phyloP scores from a whole-genome alignment of 2,329 filamentous ascomycete species.

The Talaromyces funiculosus region DNA sequence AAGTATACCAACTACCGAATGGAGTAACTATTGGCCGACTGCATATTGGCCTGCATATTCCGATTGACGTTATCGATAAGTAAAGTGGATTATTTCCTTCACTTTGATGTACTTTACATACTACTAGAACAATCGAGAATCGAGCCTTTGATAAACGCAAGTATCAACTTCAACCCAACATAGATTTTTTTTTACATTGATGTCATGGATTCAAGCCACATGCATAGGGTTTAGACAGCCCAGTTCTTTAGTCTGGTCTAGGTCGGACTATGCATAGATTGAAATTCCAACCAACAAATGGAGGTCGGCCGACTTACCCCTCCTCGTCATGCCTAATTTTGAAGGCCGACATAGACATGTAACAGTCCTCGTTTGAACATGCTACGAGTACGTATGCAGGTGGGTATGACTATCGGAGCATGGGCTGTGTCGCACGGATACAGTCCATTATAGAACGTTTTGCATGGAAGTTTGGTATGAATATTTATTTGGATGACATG shows the following conservation, averaged over 20 bases:
- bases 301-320: neutral
- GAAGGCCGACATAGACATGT: neutral
- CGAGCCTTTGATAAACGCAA: neutral
- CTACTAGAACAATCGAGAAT: neutral
- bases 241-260: neutral
- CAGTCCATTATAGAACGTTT: neutral
- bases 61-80: neutral
- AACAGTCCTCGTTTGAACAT: neutral
- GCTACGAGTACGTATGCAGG: neutral
- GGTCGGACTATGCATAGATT: neutral
- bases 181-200: neutral
- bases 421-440: neutral
- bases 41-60: neutral
- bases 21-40: neutral
- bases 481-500: neutral
- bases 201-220: neutral
- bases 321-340: neutral
- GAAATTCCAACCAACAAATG: neutral
- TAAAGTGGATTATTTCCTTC: neutral
- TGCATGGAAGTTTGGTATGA: too few species aligned
- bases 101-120: neutral
- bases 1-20: neutral
- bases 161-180: neutral
- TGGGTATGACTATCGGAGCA: neutral
- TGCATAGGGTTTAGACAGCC: too few species aligned